phyloP scores from a whole-genome alignment of 2,329 filamentous ascomycete species.

The Cytospora paraplurivora region DNA sequence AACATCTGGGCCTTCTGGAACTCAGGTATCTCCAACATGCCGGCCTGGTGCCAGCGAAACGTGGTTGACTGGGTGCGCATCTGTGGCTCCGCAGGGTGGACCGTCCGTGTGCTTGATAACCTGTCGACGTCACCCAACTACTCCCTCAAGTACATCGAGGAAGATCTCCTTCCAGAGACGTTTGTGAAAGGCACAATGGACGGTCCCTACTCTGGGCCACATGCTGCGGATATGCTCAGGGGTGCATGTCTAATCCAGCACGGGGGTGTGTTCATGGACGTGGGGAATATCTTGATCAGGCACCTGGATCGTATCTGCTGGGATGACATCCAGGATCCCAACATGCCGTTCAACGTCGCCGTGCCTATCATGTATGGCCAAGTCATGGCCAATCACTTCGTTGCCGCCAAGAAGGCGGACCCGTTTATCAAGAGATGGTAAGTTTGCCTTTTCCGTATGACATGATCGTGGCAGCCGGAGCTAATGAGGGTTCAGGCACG shows the following conservation, averaged over 20 bases:
- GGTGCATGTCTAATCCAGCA: background rate
- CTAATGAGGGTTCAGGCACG: background rate
- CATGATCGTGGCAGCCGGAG: background rate
- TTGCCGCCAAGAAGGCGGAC: background rate
- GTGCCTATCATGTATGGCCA: background rate
- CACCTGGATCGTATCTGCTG: background rate
- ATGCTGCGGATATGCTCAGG: background rate
- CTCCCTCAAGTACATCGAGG: constrained; percentile 35
- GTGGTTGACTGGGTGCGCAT: constrained; percentile 46
- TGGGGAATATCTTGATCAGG: background rate
- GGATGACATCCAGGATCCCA: background rate
- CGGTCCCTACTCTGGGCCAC: background rate
- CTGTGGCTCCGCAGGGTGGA: constrained; percentile 43
- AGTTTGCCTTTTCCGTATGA: background rate
- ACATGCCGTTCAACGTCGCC: background rate
- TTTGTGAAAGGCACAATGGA: background rate
- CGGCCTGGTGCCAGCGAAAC: constrained; percentile 41
- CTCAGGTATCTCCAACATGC: constrained; percentile 41
- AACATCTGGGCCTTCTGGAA: constrained; percentile 52
- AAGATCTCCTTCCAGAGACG: no score
- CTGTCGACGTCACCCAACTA: constrained; percentile 34
- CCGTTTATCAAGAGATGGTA: background rate
- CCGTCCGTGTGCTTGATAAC: constrained; percentile 43
- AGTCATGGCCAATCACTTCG: background rate
- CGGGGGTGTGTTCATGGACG: background rate